Evolutionary conservation across 1,284 basidiomycete genomes (phyloP).

Genomic region (Tremellales sp.): DNA sequence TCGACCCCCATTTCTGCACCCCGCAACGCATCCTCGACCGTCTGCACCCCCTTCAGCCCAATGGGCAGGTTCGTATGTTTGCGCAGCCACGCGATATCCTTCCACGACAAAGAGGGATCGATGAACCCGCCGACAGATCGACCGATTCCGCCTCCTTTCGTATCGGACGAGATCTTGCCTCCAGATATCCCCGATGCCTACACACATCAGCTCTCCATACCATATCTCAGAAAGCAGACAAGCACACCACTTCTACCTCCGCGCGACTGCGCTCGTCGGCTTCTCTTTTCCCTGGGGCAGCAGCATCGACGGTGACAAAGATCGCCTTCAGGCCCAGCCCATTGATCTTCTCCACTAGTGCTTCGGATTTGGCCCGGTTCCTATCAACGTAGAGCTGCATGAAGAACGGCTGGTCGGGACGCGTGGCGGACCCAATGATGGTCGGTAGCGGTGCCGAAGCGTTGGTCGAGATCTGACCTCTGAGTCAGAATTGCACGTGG

Average conservation of each 20-base stretch:
- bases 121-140: constrained; percentile 47
- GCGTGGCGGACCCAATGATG: constrained; percentile 33
- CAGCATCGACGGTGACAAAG: constrained; percentile 49
- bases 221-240: background rate
- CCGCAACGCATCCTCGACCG: constrained; percentile 48
- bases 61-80: constrained; percentile 43
- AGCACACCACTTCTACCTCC: constrained; percentile 38
- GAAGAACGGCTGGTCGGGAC: constrained; percentile 41
- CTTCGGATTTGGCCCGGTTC: constrained; percentile 43
- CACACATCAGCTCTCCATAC: background rate
- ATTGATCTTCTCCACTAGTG: constrained; percentile 39
- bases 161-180: constrained; percentile 42
- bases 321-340: constrained; percentile 42
- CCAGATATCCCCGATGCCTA: constrained; percentile 45
- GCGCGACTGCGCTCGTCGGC: constrained; percentile 47
- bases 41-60: constrained; percentile 49
- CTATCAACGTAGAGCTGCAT: constrained; percentile 50
- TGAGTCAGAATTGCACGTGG: background rate
- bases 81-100: constrained; percentile 46
- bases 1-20: constrained; percentile 48
- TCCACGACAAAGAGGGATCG: constrained; percentile 45
- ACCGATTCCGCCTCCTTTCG: constrained; percentile 48
- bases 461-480: constrained; percentile 44
- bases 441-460: constrained; percentile 43
- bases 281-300: constrained; percentile 48